Evolutionary conservation across 1,284 basidiomycete genomes (phyloP), one percentile per base, ranked within the genome.

Genomic region (Blastosporella zonata): DNA sequence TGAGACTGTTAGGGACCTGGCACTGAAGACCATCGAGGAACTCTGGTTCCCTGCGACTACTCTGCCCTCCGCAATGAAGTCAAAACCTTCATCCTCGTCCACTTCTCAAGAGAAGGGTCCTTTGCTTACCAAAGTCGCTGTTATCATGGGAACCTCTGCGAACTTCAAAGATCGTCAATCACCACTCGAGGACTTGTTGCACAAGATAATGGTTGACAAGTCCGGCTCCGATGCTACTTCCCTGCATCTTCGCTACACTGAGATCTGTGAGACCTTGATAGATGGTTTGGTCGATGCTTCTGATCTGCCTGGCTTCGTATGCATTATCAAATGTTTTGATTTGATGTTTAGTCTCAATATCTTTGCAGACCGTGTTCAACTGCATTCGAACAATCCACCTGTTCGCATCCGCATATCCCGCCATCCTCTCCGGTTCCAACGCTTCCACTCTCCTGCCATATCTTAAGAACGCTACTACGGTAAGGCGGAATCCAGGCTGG

Each of bases 1-100:
- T 62, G 92, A 94, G 44, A 81, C 82, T 0, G 87, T 99, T 57
- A 94, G 90, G 74, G 93, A 97, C 47, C 76, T 98, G 7, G 93
- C 96, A 0, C 73, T 90, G 55, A 92, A 91, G 62, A 86, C 90
- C 0, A 69, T 97, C 33, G 88, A 93, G 54, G 93, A 97, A 53
- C 71, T 98, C 6, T 93, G 95, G 88, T 96, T 97, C 62, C 72
- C 75, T 23, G 57, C 43, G 28, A 47, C 60, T 2, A 20, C 60
- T 29, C 60, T 68, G 17, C 58, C 63, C 1, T 62, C 65, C 6
- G 54, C 69, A 31, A 52, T 64, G 28, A 77, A 75, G 51, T 61
- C 66, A 49, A 72, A 66, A 27, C 55, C 65, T 0, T 50, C 53
- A 3, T 54, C 62, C 0, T 59, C 62, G 4, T 62, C 55, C 25